Base-by-base conservation (phyloP, 345 rosid species). In the Carallia brachiata region DNA sequence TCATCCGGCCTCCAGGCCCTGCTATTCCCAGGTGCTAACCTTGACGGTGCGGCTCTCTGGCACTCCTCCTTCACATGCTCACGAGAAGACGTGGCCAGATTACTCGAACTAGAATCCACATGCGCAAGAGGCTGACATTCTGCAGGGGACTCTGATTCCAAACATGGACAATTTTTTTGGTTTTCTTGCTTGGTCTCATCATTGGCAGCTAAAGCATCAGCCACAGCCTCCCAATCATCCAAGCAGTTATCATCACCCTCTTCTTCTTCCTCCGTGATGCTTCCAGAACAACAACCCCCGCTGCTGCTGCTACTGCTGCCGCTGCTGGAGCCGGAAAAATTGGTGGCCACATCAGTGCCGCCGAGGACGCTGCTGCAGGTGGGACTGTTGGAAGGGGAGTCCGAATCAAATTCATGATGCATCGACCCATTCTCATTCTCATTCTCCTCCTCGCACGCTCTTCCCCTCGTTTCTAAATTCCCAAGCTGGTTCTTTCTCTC, bases 211-310 rank as follows among this genome's bases (percentile, higher is more conserved):
- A 94, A 73, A 68, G 98, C 98, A 79, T 94, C 98, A 36, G 98
- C 97, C 73, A 91, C 63, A 57, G 97, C 91, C 74, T 94, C 98
- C 98, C 98, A 94, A 67, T 94, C 96, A 70, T 94, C 98, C 84
- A 91, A 82, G 78, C 96, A 88, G 32, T 80, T 87, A 60, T 86
- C 96, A 55, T 82, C 92, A 15, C 65, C 87, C 39, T 69, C 92
- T 54, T 81, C 88, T 13, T 90, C 94, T 36, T 89, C 98, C 68
- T 91, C 98, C 0, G 97, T 83, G 34, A 91, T 87, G 75, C 81
- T 79, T 63, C 96, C 97, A 3, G 97, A 93, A 79, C 90, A 91
- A 78, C 85, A 91, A 17, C 91, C 97, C 7, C 86, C 90, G 40
- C 91, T 85, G 80, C 98, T 88, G 36, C 82, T 83, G 50, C 88